Evolutionary conservation across 169 alveolate genomes (phyloP), one percentile per base, ranked within the genome.

Genomic region (Pseudocohnilembus persalinus): DNA sequence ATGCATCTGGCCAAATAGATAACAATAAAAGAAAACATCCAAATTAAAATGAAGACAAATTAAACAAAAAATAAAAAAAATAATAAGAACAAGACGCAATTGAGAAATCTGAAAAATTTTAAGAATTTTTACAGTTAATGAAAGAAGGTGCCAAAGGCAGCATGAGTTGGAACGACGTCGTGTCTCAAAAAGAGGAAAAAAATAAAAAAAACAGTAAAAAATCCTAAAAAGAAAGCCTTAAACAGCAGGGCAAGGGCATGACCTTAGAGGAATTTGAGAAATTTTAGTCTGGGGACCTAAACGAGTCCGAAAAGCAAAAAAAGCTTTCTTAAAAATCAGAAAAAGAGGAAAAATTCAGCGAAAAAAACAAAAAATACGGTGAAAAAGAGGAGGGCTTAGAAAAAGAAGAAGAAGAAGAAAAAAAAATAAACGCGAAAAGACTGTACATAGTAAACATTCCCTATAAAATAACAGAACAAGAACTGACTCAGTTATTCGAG

Each of bases 381-480:
- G 30, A 88, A 90, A 78, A 89, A 26, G 83, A 85, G 74, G 82
- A 92, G 83, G 78, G 83, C 34, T 73, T 85, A 15, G 82, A 75
- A 33, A 85, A 88, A 84, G 74, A 82, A 30, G 88, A 81, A 32
- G 84, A 83, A 89, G 88, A 79, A 33, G 83, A 87, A 76, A 83
- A 82, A 81, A 80, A 86, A 34, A 82, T 85, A 79, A 80, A 76
- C 27, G 82, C 85, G 77, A 76, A 86, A 33, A 88, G 95, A 77
- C 80, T 94, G 30, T 91, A 89, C 84, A 82, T 92, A 27, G 88
- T 95, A 87, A 96, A 96, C 83, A 88, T 96, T 0, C 95, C 97
- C 15, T 94, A 91, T 83, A 86, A 88, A 73, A 92, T 93, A 30
- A 93, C 93, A 34, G 96, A 94, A 82, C 93, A 90, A 75, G 98